Percentiles rank a stretch among this genome's conserved stretches.
Conservation (phyloP, 305 asterid species). For the Fraxinus xanthoxyloides region DNA sequence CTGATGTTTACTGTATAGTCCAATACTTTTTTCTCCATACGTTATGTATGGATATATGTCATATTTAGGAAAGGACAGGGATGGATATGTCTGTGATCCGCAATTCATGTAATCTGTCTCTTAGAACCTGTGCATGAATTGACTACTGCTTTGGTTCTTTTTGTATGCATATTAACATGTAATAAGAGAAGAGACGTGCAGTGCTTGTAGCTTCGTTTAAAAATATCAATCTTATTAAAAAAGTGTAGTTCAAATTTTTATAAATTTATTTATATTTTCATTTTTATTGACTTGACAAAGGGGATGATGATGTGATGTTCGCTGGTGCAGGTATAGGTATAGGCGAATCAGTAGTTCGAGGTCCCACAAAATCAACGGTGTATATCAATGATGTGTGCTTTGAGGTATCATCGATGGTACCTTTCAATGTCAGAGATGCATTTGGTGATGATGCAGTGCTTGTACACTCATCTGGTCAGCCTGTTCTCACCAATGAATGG, state of each 20-base stretch:
- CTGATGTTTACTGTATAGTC: slow-evolving; percentile 20
- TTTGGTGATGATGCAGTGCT: slow-evolving; percentile 88
- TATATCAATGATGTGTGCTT: slow-evolving; percentile 87
- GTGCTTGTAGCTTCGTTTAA: too few species aligned
- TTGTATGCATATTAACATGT: neutral
- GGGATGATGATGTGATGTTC: slow-evolving; percentile 28
- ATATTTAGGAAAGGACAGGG: slow-evolving; percentile 28
- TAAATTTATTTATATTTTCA: too few species aligned
- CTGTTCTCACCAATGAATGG: slow-evolving; percentile 78
- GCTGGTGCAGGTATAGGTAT: slow-evolving; percentile 51
- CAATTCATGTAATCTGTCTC: slow-evolving; percentile 31
- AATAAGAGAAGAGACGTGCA: neutral
- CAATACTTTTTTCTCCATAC: slow-evolving; percentile 23
- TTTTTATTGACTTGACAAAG: too few species aligned
- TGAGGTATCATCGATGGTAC: slow-evolving; percentile 64
- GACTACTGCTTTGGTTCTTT: slow-evolving; percentile 21
- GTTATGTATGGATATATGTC: slow-evolving; percentile 25
- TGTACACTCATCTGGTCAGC: slow-evolving; percentile 74
- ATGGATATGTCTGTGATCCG: slow-evolving; percentile 35
- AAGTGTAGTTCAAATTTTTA: too few species aligned
- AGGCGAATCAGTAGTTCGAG: slow-evolving; percentile 33
- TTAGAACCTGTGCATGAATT: slow-evolving; percentile 42
- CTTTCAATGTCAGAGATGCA: slow-evolving; percentile 70
- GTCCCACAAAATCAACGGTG: slow-evolving; percentile 58
- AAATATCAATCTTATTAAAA: too few species aligned